Evolutionary conservation across 371 early-diverging fungal genomes (phyloP).

Genomic region (Batrachochytrium dendrobatidis): DNA sequence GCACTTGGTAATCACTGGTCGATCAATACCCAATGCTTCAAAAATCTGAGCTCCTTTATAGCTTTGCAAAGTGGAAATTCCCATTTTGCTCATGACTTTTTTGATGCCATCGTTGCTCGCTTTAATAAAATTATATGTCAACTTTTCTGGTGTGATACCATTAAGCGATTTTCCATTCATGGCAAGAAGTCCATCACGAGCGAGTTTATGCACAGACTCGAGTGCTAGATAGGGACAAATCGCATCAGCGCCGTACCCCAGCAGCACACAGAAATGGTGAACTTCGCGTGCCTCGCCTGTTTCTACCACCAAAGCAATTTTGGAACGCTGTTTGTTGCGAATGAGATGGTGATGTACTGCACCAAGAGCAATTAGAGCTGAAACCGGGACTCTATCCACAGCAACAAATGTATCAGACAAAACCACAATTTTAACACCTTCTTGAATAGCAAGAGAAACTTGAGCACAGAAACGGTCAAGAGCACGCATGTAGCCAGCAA

Average conservation of each 20-base stretch:
- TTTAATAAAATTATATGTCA: conserved; percentile 75
- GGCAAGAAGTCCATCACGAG: conserved; percentile 58
- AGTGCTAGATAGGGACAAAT: conserved; percentile 87
- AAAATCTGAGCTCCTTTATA: conserved; percentile 98
- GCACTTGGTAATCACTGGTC: conserved; percentile 78
- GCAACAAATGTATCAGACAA: conserved; percentile 69
- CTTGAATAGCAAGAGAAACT: conserved; percentile 67
- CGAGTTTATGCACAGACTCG: conserved; percentile 80
- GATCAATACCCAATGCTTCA: conserved; percentile 89
- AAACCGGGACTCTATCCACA: conserved; percentile 74
- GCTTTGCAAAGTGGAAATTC: conserved; percentile 92
- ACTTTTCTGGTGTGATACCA: conserved; percentile 48
- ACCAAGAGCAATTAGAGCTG: conserved; percentile 83
- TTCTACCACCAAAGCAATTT: conserved; percentile 83
- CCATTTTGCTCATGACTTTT: conserved; percentile 99
- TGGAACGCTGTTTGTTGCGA: conserved; percentile 75
- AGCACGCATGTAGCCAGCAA: conserved; percentile 63
- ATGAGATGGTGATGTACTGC: conserved; percentile 93
- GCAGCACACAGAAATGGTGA: conserved; percentile 90
- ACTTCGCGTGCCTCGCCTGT: conserved; percentile 94
- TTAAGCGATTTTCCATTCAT: conserved; percentile 13
- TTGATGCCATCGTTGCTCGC: conserved; percentile 86
- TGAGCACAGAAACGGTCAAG: conserved; percentile 81
- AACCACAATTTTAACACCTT: conserved; percentile 73
- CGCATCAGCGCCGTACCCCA: conserved; percentile 98